A percentile compares a stretch with the other conserved stretches of the same genome.
These are phyloP conservation scores for Coleophoma crateriformis DNA, from an alignment of 2,329 filamentous ascomycete species.

Conservation along the genomic window DNA sequence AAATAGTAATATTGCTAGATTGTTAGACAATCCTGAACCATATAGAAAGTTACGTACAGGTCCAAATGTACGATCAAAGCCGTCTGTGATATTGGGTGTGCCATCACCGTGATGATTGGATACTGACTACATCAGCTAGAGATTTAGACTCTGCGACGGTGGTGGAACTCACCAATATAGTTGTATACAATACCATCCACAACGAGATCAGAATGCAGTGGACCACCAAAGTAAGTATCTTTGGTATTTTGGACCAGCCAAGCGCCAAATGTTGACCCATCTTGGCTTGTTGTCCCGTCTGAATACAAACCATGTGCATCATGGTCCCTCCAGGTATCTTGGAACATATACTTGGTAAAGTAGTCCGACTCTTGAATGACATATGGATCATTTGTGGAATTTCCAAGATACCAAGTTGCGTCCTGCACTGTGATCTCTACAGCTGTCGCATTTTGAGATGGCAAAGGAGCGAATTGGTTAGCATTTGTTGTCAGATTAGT, in stretches of 20 bases:
- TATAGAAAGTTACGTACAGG: no score
- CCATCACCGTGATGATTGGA: slow-evolving; percentile 59
- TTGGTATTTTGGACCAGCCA: slow-evolving; percentile 62
- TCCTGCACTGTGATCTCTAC: slow-evolving; percentile 51
- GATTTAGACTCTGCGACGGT: no score
- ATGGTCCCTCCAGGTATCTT: slow-evolving; percentile 51
- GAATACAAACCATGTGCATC: slow-evolving; percentile 50
- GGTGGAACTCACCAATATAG: slow-evolving; percentile 37
- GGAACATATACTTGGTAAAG: slow-evolving; percentile 63
- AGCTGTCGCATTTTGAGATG: slow-evolving; percentile 34
- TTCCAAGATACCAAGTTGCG: slow-evolving; percentile 56
- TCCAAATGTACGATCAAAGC: slow-evolving; percentile 61
- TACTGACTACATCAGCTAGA: slow-evolving; percentile 22
- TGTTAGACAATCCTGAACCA: no score
- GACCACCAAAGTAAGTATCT: slow-evolving; percentile 58
- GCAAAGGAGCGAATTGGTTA: slow-evolving; percentile 46
- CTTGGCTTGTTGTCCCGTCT: slow-evolving; percentile 43
- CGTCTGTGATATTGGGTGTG: slow-evolving; percentile 57
- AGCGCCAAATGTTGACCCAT: slow-evolving; percentile 49
- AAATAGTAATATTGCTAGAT: slow-evolving; percentile 51
- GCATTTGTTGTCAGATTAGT: slow-evolving; percentile 56
- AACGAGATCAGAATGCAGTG: slow-evolving; percentile 55
- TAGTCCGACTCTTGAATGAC: slow-evolving; percentile 51
- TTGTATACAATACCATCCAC: slow-evolving; percentile 64
- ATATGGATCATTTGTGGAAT: slow-evolving; percentile 48